These are phyloP conservation scores for Bothriochloa decipiens DNA, from an alignment of 176 grass and related monocot species.

Conservation along the genomic window DNA sequence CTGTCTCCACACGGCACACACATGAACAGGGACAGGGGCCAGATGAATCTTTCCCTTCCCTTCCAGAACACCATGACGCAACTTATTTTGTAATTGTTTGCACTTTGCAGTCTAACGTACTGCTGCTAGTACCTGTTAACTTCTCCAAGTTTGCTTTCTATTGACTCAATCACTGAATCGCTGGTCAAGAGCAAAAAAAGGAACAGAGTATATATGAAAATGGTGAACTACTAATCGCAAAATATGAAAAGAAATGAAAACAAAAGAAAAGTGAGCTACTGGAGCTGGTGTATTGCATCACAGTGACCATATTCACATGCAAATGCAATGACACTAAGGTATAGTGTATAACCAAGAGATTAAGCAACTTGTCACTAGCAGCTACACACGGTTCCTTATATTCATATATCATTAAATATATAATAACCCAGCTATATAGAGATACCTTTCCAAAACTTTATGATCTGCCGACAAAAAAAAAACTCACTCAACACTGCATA, in stretches of 20 bases:
- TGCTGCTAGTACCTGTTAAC: not conserved
- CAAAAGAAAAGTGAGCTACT: not conserved
- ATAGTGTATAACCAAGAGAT: not conserved
- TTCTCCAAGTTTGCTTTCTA: not conserved
- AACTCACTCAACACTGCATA: conserved; percentile 49
- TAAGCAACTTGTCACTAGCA: conserved; percentile 4
- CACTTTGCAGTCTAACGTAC: too few relatives aligned
- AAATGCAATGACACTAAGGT: not conserved
- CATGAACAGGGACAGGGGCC: not conserved
- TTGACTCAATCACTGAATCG: not conserved
- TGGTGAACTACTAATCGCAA: not conserved
- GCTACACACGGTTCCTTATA: conserved; percentile 1
- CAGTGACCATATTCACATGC: not conserved
- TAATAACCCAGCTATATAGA: conserved; percentile 23
- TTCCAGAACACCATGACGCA: not conserved
- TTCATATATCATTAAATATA: not conserved
- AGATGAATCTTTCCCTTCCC: conserved; percentile 1
- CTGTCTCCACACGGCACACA: conserved; percentile 36
- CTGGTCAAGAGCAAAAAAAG: not conserved
- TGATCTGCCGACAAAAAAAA: conserved; percentile 5
- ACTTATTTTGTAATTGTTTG: not conserved
- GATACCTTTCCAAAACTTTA: conserved; percentile 34
- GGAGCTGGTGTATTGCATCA: not conserved
- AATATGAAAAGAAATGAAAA: not conserved
- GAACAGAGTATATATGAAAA: not conserved